Conservation (phyloP, 2,329 filamentous ascomycete genomes). For the Blastomyces gilchristii region DNA sequence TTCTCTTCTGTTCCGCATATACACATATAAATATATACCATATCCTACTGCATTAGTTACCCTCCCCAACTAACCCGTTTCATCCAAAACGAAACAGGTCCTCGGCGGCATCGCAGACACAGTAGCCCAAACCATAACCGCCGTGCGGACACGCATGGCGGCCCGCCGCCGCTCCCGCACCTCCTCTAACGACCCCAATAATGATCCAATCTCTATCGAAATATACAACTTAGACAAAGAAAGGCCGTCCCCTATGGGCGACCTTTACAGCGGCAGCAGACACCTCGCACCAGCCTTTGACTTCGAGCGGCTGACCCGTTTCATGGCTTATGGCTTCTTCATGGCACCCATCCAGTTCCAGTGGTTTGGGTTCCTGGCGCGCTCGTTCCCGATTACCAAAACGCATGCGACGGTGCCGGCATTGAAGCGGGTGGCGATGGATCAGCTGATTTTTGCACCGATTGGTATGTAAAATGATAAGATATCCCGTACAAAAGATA, state of each 20-base stretch:
- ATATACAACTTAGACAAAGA: conserved; percentile 79
- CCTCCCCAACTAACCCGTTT: conserved; percentile 3
- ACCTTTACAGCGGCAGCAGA: conserved; percentile 43
- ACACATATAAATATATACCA: neutral
- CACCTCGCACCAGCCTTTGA: conserved; percentile 73
- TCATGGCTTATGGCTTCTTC: conserved; percentile 94
- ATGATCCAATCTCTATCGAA: conserved; percentile 72
- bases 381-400: conserved; percentile 75
- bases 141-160: conserved; percentile 54
- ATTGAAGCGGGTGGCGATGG: conserved; percentile 80
- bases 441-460: conserved; percentile 89
- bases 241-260: conserved; percentile 54
- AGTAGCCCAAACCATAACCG: conserved; percentile 83
- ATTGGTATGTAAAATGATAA: conserved; percentile 47
- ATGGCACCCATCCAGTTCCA: conserved; percentile 94
- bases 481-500: neutral
- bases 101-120: conserved; percentile 94
- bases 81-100: conserved; percentile 38
- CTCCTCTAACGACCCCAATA: conserved; percentile 29
- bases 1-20: neutral
- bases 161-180: conserved; percentile 47
- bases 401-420: conserved; percentile 62
- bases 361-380: conserved; percentile 83
- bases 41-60: neutral
- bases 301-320: conserved; percentile 85